These are phyloP conservation scores for Corynespora cassiicola DNA, from an alignment of 2,329 filamentous ascomycete species.

Conservation along the genomic window DNA sequence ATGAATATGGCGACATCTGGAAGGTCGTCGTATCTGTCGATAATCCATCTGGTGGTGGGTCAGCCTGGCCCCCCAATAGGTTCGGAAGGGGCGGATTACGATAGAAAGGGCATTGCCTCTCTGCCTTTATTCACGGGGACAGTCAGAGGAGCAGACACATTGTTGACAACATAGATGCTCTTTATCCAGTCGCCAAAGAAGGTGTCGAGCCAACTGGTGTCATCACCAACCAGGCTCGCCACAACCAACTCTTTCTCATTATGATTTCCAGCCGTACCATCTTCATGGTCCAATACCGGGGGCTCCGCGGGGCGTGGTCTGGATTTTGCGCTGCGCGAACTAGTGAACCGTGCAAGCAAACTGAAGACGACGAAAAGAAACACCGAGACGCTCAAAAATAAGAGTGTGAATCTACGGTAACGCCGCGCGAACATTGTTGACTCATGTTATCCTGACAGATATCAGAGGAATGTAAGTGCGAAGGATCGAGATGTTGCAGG, in stretches of 20 bases:
- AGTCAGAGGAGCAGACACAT: constrained; percentile 38
- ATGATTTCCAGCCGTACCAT: too few species aligned
- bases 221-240: constrained; percentile 31
- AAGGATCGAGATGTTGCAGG: too few species aligned
- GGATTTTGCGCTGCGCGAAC: too few species aligned
- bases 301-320: too few species aligned
- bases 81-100: constrained; percentile 30
- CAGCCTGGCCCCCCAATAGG: constrained; percentile 1
- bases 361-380: too few species aligned
- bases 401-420: too few species aligned
- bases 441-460: too few species aligned
- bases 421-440: too few species aligned
- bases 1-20: constrained; percentile 44
- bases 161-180: constrained; percentile 48
- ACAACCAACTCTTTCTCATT: constrained; percentile 37
- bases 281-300: too few species aligned
- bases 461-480: too few species aligned
- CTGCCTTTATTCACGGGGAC: constrained; percentile 52
- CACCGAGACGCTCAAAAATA: too few species aligned
- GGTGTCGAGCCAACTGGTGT: constrained; percentile 42
- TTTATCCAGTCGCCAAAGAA: constrained; percentile 36
- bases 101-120: constrained; percentile 54
- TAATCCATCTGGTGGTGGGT: constrained; percentile 37
- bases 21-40: constrained; percentile 39
- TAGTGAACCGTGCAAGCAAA: too few species aligned